phyloP scores from a whole-genome alignment of 2,329 filamentous ascomycete genomes.

The Penicillium sp. region DNA sequence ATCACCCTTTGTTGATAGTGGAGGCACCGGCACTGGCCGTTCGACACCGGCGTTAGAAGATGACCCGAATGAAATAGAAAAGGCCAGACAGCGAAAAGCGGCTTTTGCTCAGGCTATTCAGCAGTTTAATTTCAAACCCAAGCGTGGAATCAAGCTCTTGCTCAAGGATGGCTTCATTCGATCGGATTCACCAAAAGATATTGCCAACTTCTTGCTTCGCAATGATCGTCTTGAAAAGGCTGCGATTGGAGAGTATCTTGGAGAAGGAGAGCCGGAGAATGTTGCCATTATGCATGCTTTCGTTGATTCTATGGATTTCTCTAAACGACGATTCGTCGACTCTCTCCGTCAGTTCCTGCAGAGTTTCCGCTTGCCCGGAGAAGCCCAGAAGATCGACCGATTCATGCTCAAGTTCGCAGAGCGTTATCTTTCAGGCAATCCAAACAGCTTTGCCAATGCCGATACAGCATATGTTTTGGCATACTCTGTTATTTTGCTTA shows the following conservation, averaged over 20 bases:
- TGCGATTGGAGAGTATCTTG: slow-evolving; percentile 88
- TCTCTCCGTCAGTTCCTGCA: slow-evolving; percentile 87
- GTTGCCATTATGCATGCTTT: slow-evolving; percentile 98
- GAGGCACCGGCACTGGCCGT: slow-evolving; percentile 55
- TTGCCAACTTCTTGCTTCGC: slow-evolving; percentile 74
- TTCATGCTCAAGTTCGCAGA: slow-evolving; percentile 99
- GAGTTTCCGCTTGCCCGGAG: slow-evolving; percentile 88
- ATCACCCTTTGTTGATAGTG: slow-evolving; percentile 53
- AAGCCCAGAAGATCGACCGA: slow-evolving; percentile 98
- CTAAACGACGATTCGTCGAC: slow-evolving; percentile 86
- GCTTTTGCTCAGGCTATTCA: slow-evolving; percentile 83
- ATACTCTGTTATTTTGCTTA: slow-evolving; percentile 95
- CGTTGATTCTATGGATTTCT: slow-evolving; percentile 92
- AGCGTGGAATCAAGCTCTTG: slow-evolving; percentile 81
- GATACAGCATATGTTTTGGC: slow-evolving; percentile 95
- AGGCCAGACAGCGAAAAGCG: slow-evolving; percentile 89
- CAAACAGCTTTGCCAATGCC: slow-evolving; percentile 95
- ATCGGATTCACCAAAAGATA: slow-evolving; percentile 72
- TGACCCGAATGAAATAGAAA: slow-evolving; percentile 90
- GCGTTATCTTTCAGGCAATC: slow-evolving; percentile 89
- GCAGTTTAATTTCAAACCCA: slow-evolving; percentile 97
- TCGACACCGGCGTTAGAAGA: slow-evolving; percentile 73
- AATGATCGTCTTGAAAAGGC: slow-evolving; percentile 88
- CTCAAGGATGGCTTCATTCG: slow-evolving; percentile 82
- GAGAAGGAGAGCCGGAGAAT: slow-evolving; percentile 87